Conservation (phyloP, 2,329 filamentous ascomycete genomes). For the Aspergillus fumigatiaffinis region DNA sequence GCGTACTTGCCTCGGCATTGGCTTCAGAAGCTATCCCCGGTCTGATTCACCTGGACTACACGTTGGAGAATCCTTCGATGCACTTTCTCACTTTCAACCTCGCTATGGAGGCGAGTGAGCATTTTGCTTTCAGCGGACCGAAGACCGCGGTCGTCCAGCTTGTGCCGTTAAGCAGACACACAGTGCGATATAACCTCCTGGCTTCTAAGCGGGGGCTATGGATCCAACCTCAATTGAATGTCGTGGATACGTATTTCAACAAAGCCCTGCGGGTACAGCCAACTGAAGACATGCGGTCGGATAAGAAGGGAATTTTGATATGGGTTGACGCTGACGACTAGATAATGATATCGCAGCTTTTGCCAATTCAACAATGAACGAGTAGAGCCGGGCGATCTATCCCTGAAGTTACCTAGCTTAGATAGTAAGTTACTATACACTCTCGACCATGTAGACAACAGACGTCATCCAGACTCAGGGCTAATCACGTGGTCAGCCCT, state of each 20-base stretch:
- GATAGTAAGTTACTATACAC: not conserved
- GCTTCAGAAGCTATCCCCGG: slow-evolving; percentile 31
- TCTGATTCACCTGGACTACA: slow-evolving; percentile 55
- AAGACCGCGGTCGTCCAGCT: slow-evolving; percentile 78
- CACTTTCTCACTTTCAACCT: slow-evolving; percentile 94
- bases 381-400: not conserved
- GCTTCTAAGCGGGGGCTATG: slow-evolving; percentile 62
- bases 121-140: slow-evolving; percentile 87
- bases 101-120: slow-evolving; percentile 84
- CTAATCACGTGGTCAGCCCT: slow-evolving; percentile 20
- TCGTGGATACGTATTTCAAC: slow-evolving; percentile 89
- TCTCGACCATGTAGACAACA: not conserved
- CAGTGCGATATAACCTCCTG: slow-evolving; percentile 69
- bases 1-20: slow-evolving; percentile 61
- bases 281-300: slow-evolving; percentile 62
- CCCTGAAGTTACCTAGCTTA: not conserved
- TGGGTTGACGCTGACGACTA: slow-evolving; percentile 43
- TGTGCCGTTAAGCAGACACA: slow-evolving; percentile 73
- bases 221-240: slow-evolving; percentile 69
- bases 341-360: not conserved
- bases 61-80: slow-evolving; percentile 87
- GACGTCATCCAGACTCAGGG: not conserved
- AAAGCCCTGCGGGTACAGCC: slow-evolving; percentile 79
- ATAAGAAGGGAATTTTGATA: slow-evolving; percentile 50
- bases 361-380: not conserved